Evolutionary conservation across 805 yeast species (phyloP).

Genomic region (Brettanomyces custersianus): DNA sequence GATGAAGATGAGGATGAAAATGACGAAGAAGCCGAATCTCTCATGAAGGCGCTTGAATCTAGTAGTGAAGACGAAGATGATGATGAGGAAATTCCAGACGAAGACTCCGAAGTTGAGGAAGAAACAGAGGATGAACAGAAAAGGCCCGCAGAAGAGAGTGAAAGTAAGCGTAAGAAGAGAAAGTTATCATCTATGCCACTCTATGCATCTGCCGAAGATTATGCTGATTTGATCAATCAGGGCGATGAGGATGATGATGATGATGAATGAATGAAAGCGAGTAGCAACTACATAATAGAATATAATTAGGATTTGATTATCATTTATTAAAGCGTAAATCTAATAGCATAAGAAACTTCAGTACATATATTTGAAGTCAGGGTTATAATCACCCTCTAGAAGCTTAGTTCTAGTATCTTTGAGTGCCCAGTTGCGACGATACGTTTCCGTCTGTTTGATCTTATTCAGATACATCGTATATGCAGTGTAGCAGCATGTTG

Average conservation of each 20-base stretch:
- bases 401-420: slow-evolving; percentile 19
- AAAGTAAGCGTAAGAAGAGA: slow-evolving; percentile 26
- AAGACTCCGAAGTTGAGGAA: slow-evolving; percentile 20
- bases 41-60: neutral
- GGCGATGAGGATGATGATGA: neutral
- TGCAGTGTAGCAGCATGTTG: slow-evolving; percentile 24
- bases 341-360: too few species aligned
- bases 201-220: slow-evolving; percentile 85
- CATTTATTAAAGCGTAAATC: too few species aligned
- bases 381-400: slow-evolving; percentile 30
- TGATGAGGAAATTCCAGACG: slow-evolving; percentile 13
- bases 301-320: too few species aligned
- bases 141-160: slow-evolving; percentile 14
- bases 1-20: slow-evolving; percentile 25
- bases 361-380: slow-evolving; percentile 39
- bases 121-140: slow-evolving; percentile 7
- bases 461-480: slow-evolving; percentile 26
- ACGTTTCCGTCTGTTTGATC: slow-evolving; percentile 25
- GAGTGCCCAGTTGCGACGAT: slow-evolving; percentile 21
- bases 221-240: slow-evolving; percentile 36
- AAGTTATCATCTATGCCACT: slow-evolving; percentile 65
- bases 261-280: neutral
- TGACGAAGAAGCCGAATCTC: slow-evolving; percentile 11
- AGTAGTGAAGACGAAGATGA: neutral
- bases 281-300: neutral